phyloP scores from a whole-genome alignment of 805 yeast genomes.

The Cephaloascus albidus region DNA sequence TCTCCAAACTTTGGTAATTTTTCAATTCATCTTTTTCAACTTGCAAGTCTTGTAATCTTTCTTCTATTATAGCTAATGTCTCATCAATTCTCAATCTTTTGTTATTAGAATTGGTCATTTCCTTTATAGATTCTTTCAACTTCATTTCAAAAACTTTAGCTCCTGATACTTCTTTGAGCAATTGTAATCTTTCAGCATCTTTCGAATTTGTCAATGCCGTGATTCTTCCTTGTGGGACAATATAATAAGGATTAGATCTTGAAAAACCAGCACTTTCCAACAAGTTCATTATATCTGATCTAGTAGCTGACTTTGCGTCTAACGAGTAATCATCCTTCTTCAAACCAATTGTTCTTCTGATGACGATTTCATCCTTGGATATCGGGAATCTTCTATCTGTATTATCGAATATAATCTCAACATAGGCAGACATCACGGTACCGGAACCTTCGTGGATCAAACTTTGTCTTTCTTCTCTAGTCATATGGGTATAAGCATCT shows the following conservation, averaged over 20 bases:
- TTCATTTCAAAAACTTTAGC: conserved; percentile 84
- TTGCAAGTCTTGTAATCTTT: conserved; percentile 68
- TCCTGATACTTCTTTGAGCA: conserved; percentile 90
- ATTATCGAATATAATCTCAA: conserved; percentile 83
- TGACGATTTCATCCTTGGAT: conserved; percentile 55
- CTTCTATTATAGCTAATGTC: conserved; percentile 60
- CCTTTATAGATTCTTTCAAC: conserved; percentile 67
- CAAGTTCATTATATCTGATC: conserved; percentile 71
- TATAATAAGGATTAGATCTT: conserved; percentile 83
- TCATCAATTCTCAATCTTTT: conserved; percentile 69
- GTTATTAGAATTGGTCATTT: conserved; percentile 63
- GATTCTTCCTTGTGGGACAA: conserved; percentile 94
- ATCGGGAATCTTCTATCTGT: conserved; percentile 66
- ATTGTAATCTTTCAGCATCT: conserved; percentile 67
- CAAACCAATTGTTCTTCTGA: conserved; percentile 87
- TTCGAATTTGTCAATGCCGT: conserved; percentile 84
- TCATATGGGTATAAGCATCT: conserved; percentile 80
- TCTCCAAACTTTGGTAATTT: conserved; percentile 58
- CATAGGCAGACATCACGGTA: conserved; percentile 86
- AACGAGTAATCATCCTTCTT: conserved; percentile 87
- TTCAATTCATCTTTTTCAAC: conserved; percentile 71
- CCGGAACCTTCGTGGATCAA: conserved; percentile 87
- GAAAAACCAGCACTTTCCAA: conserved; percentile 92
- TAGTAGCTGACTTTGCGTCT: conserved; percentile 70
- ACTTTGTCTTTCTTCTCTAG: conserved; percentile 78